Evolutionary conservation across 441 rosid species (phyloP).

Genomic region (Flueggea neowawraea): DNA sequence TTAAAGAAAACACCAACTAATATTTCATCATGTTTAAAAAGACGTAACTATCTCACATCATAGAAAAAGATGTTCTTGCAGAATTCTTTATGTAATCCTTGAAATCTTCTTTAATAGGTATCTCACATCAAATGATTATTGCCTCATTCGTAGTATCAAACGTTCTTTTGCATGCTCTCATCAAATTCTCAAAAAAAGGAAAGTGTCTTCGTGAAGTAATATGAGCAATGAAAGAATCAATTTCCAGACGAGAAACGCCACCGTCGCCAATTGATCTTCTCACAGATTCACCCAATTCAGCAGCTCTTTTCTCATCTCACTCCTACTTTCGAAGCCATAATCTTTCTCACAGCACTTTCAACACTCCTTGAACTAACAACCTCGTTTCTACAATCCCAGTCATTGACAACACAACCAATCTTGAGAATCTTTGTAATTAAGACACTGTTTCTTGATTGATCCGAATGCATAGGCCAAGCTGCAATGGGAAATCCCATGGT

Average conservation of each 20-base stretch:
- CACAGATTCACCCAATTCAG: conserved; percentile 22
- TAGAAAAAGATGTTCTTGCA: no score
- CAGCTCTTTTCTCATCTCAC: conserved; percentile 38
- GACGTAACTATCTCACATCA: no score
- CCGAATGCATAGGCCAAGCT: conserved; percentile 67
- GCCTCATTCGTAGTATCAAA: no score
- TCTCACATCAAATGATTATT: no score
- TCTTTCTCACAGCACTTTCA: conserved; percentile 25
- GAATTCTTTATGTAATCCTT: no score
- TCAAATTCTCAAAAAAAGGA: no score
- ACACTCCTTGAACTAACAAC: conserved; percentile 17
- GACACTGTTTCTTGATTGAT: conserved; percentile 48
- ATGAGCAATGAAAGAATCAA: no score
- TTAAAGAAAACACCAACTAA: no score
- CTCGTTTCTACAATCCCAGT: conserved; percentile 31
- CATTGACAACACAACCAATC: conserved; percentile 29
- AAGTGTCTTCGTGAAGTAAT: no score
- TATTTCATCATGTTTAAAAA: no score
- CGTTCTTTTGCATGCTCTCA: no score
- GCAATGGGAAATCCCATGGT: conserved; percentile 54
- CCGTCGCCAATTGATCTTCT: conserved; percentile 17
- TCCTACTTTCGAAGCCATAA: conserved; percentile 51
- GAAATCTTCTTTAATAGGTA: no score
- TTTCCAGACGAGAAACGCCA: neutral
- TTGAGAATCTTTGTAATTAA: conserved; percentile 37